phyloP scores from a whole-genome alignment of 768 basidiomycete genomes.

The Agrocybe praecox region DNA sequence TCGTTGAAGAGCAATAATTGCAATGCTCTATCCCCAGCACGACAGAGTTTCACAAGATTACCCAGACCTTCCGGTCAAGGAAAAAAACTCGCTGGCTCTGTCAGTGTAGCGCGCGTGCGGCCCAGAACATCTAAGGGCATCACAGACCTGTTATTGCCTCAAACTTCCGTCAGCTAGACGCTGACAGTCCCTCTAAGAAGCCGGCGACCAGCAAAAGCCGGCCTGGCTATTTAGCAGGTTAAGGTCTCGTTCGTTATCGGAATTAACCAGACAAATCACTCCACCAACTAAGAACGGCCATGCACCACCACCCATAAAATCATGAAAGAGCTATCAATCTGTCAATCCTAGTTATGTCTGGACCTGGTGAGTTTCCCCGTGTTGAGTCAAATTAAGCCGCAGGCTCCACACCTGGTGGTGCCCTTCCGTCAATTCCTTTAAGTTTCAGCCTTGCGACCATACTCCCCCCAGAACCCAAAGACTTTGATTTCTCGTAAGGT shows the following conservation, averaged over 20 bases:
- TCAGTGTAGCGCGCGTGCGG: conserved; percentile 89
- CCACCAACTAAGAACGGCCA: conserved; percentile 89
- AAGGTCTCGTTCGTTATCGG: conserved; percentile 94
- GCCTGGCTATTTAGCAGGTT: conserved; percentile 90
- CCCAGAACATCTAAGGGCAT: conserved; percentile 91
- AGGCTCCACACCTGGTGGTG: conserved; percentile 79
- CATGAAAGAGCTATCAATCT: conserved; percentile 86
- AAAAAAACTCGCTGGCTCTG: conserved; percentile 82
- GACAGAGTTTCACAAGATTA: conserved; percentile 40
- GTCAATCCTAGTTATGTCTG: conserved; percentile 77
- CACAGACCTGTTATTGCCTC: conserved; percentile 92
- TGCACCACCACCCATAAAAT: conserved; percentile 88
- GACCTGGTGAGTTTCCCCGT: conserved; percentile 82
- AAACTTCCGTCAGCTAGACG: conserved; percentile 83
- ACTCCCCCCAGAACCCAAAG: conserved; percentile 73
- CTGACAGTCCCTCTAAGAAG: conserved; percentile 89
- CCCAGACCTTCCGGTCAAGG: conserved; percentile 73
- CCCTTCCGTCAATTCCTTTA: conserved; percentile 86
- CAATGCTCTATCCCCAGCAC: conserved; percentile 81
- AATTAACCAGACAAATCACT: conserved; percentile 98
- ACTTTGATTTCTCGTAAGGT: conserved; percentile 89
- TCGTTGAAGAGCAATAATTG: conserved; percentile 92
- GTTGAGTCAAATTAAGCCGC: conserved; percentile 87
- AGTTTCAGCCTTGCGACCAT: conserved; percentile 66
- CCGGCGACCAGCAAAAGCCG: conserved; percentile 71